Conservation (phyloP, 176 grass and related monocot species). For the Saccharum spontaneum region DNA sequence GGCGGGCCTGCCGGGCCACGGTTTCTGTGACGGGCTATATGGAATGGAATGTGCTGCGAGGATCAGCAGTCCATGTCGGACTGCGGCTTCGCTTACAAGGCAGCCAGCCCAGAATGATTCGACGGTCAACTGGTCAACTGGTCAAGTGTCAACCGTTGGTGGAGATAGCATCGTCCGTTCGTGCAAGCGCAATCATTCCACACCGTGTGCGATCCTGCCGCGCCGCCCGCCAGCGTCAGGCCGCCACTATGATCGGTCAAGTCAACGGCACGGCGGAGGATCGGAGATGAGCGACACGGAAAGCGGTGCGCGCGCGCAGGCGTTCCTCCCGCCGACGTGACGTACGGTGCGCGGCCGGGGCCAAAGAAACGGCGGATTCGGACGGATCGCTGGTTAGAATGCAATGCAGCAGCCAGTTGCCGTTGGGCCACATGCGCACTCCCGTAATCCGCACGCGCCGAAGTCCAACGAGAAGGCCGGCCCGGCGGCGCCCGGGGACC, state of each 20-base stretch:
- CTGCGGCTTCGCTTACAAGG: neutral
- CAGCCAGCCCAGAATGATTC: too few species aligned
- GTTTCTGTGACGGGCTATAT: neutral
- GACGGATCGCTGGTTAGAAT: neutral
- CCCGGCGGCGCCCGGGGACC: neutral
- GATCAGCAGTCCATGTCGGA: neutral
- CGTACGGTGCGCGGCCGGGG: neutral
- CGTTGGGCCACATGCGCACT: neutral
- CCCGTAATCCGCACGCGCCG: neutral
- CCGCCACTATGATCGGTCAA: neutral
- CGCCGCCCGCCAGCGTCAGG: too few species aligned
- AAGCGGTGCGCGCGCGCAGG: neutral
- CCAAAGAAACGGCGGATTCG: neutral
- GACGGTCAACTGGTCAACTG: too few species aligned
- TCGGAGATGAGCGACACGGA: neutral
- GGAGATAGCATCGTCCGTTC: neutral
- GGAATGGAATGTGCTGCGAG: neutral
- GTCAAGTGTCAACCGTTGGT: neutral
- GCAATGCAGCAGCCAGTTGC: neutral
- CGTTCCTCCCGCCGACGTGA: neutral
- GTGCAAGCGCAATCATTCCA: neutral
- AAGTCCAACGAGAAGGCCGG: slow-evolving; percentile 8
- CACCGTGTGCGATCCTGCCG: neutral
- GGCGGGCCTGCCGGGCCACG: neutral
- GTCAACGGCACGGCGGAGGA: neutral